Base-by-base conservation (phyloP, 2,329 filamentous ascomycete genomes). In the Aspergillus sp. region DNA sequence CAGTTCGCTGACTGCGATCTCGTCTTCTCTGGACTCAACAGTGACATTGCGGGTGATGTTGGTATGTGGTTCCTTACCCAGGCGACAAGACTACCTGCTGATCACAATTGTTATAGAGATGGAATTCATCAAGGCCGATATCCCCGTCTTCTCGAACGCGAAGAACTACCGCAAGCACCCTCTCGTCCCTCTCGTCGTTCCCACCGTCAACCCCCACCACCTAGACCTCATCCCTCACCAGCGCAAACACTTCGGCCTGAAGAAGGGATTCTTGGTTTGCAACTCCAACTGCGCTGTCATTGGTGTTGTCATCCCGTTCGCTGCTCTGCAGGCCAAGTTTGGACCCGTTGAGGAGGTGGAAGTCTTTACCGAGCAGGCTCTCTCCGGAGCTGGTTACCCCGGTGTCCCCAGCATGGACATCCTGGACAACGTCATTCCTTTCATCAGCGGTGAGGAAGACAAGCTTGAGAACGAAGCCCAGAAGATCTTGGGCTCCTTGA, bases 211-310 rank as follows among this genome's bases (percentile, higher is more conserved):
- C 82, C 87, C 96, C 11, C 79, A 86, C 47, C 94, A 98, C 78
- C 85, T 97, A 70, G 86, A 90, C 72, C 84, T 97, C 63, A 94
- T 98, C 73, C 89, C 90, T n/a, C 88, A 96, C 78, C 94, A 98
- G 81, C 86, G 91, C 64, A 83, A 86, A 72, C 83, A 90, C 47
- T 86, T 90, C 75, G 81, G 82, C 27, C 83, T 96, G 48, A 82
- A 89, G 64, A 92, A 90, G 78, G 95, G 95, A 23, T 96, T 98
- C 81, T 81, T 98, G 39, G 92, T 97, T 62, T 98, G 94, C 85
- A 98, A 98, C 82, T 96, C 92, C 66, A 98, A 98, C 81, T 99
- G 95, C 80, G 94, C 94, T 59, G 94, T 97, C 72, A 96, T 98
- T 70, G 94, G 94, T 51, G 87, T 98, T 60, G 94, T 97, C 62